Conservation (phyloP, 768 basidiomycete genomes). For the Pisolithus albus region DNA sequence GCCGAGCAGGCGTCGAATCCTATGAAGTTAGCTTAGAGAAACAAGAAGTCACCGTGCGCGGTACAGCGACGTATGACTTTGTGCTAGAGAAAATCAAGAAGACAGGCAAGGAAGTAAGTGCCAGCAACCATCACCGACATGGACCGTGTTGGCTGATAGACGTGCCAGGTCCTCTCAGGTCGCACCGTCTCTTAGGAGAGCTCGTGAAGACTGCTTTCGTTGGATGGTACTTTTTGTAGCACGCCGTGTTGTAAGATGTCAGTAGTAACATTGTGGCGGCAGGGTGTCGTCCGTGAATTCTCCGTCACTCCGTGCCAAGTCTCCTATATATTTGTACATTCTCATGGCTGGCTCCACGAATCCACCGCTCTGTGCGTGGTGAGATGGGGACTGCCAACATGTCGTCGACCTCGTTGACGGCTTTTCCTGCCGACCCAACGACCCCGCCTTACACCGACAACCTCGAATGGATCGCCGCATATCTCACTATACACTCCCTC, state of each 20-base stretch:
- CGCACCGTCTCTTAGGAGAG: conserved; percentile 14
- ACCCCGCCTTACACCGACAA: conserved; percentile 39
- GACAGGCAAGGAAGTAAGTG: conserved; percentile 80
- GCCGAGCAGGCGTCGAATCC: conserved; percentile 8
- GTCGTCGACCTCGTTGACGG: conserved; percentile 7
- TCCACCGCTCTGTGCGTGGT: background rate
- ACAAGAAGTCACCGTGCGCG: conserved; percentile 68
- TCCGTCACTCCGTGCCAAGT: too few species aligned
- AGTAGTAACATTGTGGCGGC: too few species aligned
- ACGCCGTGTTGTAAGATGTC: too few species aligned
- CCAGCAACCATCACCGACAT: background rate
- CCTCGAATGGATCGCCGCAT: conserved; percentile 49
- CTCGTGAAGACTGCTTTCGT: too few species aligned
- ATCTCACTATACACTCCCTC: conserved; percentile 50
- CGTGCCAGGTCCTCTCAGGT: conserved; percentile 40
- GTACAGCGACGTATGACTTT: conserved; percentile 53
- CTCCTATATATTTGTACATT: too few species aligned
- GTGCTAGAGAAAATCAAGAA: conserved; percentile 74
- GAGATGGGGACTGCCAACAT: background rate
- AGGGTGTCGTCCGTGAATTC: too few species aligned
- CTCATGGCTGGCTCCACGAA: too few species aligned
- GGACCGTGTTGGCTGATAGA: background rate
- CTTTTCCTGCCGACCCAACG: conserved; percentile 31
- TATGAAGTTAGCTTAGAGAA: conserved; percentile 59
- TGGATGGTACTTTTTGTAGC: too few species aligned